Percentiles rank a stretch among this genome's conserved stretches.
Evolutionary conservation across 78 protist genomes (phyloP).

Genomic region (Bigelowiella natans): DNA sequence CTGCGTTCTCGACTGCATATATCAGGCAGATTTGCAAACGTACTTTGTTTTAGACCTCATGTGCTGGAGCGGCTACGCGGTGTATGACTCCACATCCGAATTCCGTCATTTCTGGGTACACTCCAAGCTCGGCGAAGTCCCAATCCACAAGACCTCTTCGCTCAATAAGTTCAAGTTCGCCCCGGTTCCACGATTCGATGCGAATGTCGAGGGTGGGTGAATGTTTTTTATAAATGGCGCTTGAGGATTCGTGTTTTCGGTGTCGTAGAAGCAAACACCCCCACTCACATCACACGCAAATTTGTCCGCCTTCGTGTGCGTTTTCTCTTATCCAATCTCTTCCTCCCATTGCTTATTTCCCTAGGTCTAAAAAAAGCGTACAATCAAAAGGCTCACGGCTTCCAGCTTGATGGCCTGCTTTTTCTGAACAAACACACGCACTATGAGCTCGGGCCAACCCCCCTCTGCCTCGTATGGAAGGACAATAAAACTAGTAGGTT

Average conservation of each 20-base stretch:
- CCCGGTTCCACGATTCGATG: neutral
- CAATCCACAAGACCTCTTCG: neutral
- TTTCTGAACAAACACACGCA: neutral
- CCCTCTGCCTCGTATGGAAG: neutral
- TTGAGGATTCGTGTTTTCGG: too few relatives aligned
- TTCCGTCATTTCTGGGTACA: slow-evolving; percentile 27
- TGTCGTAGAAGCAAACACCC: too few relatives aligned
- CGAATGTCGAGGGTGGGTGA: neutral
- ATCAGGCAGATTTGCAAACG: neutral
- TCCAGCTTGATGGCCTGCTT: neutral
- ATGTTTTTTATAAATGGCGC: too few relatives aligned
- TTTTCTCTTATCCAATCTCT: too few relatives aligned
- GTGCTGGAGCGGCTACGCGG: slow-evolving; percentile 47
- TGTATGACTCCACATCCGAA: slow-evolving; percentile 47
- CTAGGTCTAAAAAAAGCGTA: neutral
- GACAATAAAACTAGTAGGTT: neutral
- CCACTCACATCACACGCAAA: too few relatives aligned
- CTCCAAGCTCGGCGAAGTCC: neutral
- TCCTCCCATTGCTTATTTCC: too few relatives aligned
- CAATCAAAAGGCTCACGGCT: neutral
- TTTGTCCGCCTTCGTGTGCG: too few relatives aligned
- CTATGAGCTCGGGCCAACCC: neutral
- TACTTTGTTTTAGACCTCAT: slow-evolving; percentile 44
- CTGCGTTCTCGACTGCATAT: slow-evolving; percentile 12
- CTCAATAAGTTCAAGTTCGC: neutral